These are phyloP conservation scores for Cladosporium phlei DNA, from an alignment of 2,329 filamentous ascomycete species.

Conservation along the genomic window DNA sequence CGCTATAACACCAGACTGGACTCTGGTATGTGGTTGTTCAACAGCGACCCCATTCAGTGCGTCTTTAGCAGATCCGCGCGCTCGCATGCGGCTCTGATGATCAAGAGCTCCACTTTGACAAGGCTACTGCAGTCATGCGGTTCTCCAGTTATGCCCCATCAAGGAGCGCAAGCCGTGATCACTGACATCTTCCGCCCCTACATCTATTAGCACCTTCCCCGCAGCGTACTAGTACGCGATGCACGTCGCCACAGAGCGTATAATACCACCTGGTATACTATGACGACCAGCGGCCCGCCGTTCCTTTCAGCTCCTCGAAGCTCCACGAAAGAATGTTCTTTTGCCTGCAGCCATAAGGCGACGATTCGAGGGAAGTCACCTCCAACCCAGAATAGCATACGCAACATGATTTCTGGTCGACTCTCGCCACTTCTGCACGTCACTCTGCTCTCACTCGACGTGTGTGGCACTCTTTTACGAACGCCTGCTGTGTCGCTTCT, in stretches of 20 bases:
- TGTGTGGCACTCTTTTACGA: no score
- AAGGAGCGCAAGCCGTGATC: neutral
- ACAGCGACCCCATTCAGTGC: neutral
- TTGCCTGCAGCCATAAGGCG: no score
- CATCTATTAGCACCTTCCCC: neutral
- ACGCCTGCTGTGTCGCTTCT: no score
- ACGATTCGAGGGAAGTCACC: no score
- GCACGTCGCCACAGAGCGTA: neutral
- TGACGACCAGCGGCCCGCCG: neutral
- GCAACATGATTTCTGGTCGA: no score
- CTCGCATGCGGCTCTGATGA: neutral
- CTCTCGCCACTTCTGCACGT: no score
- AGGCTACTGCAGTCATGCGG: slow-evolving; percentile 4
- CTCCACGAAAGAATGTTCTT: no score
- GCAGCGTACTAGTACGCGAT: neutral
- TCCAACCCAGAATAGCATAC: no score
- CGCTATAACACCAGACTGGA: no score
- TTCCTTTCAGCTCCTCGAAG: slow-evolving; percentile 1
- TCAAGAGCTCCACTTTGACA: neutral
- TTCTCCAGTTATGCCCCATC: neutral
- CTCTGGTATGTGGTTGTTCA: neutral
- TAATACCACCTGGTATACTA: neutral
- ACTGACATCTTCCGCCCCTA: neutral
- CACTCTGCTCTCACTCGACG: no score
- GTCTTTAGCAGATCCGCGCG: neutral